Percentiles rank a stretch among this genome's conserved stretches.
phyloP scores from a whole-genome alignment of 2,329 filamentous ascomycete genomes.

The Claviceps pazoutovae region DNA sequence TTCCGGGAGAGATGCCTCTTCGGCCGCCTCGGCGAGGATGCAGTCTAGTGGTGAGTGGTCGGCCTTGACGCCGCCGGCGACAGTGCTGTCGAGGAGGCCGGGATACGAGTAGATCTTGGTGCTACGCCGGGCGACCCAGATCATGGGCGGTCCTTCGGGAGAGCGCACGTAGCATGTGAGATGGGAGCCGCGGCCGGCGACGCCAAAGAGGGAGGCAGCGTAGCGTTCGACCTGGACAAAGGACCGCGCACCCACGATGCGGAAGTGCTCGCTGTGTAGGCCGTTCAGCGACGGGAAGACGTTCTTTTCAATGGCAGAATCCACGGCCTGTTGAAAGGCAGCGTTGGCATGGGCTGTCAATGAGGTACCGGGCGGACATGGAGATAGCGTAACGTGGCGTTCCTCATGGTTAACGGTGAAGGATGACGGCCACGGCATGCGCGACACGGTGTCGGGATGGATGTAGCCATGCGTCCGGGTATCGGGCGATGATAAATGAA shows the following conservation, averaged over 20 bases:
- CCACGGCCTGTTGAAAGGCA: background rate
- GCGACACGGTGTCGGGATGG: constrained; percentile 27
- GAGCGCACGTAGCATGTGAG: constrained; percentile 44
- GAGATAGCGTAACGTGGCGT: constrained; percentile 19
- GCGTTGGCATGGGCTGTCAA: constrained; percentile 8
- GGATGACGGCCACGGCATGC: constrained; percentile 31
- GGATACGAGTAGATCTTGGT: constrained; percentile 57
- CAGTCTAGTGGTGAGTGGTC: constrained; percentile 52
- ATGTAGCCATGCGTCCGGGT: constrained; percentile 35
- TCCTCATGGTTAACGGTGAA: constrained; percentile 22
- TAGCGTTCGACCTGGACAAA: constrained; percentile 42
- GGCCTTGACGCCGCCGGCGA: constrained; percentile 62
- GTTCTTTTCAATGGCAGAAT: constrained; percentile 23
- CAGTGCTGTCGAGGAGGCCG: constrained; percentile 64
- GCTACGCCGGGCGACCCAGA: constrained; percentile 61
- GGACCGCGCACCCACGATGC: constrained; percentile 22
- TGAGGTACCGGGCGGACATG: constrained; percentile 11
- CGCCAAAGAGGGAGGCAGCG: constrained; percentile 50
- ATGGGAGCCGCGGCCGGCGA: constrained; percentile 51
- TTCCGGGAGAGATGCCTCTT: constrained; percentile 45
- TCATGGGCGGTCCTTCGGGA: constrained; percentile 30
- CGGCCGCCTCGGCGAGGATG: constrained; percentile 55
- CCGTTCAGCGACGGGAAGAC: constrained; percentile 25
- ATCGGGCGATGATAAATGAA: constrained; percentile 31
- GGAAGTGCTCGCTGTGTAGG: constrained; percentile 29